Base-by-base conservation (phyloP, 768 basidiomycete genomes). In the Leccinellum luteum region DNA sequence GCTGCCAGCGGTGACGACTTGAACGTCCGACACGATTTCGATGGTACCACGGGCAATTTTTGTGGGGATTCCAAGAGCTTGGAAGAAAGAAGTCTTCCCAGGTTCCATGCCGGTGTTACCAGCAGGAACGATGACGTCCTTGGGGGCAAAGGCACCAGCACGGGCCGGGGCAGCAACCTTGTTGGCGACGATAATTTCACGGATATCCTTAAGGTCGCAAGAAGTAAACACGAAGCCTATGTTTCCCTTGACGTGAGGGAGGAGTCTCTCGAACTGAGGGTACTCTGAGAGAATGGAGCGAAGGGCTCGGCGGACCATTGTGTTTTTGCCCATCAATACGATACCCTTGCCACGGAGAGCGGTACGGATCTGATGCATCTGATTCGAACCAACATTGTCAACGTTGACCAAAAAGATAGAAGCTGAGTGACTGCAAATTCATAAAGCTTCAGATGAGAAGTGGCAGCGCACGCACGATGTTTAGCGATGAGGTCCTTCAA, bases 1-100 rank as follows among this genome's bases (percentile, higher is more conserved):
- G 64, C 85, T 88, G 60, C 95, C 95, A 54, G 87, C 92, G 48
- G 78, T 78, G 70, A 99, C 92, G 80, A 99, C 95, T 79, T 95
- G 88, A 72, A 98, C 89, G 71, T 98, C 95, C 63, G 87, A 84
- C 59, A 97, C 92, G 74, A 98, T 99, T 92, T 99, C 97, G 68
- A 99, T 98, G 55, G 97, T 98, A 83, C 97, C 97, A 87, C 97
- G 90, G 52, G 97, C 95, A 65, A 99, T 98, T 86, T 99, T 99
- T 76, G 97, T 99, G 48, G 97, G 96, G 77, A 99, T 95, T 81
- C 90, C 89, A 72, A 99, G 89, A 57, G 97, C 97, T 83, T 99
- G 97, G 93, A 99, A 99, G 93, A 98, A 99, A 68, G 97, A 97
- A 60, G 97, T 99, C 85, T 99, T 99, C 71, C 96, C 97, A 68